phyloP scores from a whole-genome alignment of 345 rosid genomes.

The Rhodamnia rubescens region DNA sequence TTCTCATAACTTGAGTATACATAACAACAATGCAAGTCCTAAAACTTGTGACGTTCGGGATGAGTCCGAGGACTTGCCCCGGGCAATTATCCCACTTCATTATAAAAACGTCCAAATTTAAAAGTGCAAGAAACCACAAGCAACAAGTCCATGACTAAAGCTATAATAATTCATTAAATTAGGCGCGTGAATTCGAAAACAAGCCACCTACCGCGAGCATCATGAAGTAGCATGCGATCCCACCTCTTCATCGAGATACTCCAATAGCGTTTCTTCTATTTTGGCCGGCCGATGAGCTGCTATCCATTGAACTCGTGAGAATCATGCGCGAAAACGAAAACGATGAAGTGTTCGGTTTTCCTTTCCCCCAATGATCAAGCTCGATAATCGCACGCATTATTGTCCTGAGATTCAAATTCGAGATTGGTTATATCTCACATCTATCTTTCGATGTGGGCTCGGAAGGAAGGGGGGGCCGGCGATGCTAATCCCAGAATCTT shows the following conservation, averaged over 20 bases:
- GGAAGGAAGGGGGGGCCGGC: background rate
- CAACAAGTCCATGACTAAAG: background rate
- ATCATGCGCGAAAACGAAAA: background rate
- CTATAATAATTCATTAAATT: background rate
- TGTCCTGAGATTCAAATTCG: background rate
- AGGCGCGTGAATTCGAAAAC: background rate
- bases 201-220: background rate
- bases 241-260: background rate
- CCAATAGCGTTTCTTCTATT: background rate
- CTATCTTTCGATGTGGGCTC: background rate
- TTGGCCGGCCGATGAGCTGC: background rate
- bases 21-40: background rate
- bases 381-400: rapidly evolving
- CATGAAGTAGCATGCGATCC: background rate
- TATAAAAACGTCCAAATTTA: background rate
- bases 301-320: background rate
- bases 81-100: background rate
- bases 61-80: background rate
- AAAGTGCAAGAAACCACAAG: background rate
- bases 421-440: background rate
- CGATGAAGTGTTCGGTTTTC: background rate
- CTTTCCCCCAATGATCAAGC: background rate
- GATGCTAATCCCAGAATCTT: background rate
- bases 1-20: background rate
- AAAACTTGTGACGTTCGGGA: background rate